phyloP scores from a whole-genome alignment of 768 basidiomycete genomes.

The Aureoboletus auriporus region DNA sequence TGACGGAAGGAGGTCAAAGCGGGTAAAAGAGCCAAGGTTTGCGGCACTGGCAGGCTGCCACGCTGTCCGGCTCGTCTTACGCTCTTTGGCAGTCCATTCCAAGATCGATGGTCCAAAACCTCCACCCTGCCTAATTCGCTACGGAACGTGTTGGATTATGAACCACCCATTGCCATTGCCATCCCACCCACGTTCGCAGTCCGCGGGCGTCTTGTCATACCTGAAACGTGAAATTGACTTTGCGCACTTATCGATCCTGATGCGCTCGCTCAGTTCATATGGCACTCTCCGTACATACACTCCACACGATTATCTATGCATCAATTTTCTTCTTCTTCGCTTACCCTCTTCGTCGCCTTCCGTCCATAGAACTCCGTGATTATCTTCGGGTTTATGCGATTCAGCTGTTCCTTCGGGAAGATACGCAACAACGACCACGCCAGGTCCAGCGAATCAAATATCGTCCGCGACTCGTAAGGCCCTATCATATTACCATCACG shows the following conservation, averaged over 20 bases:
- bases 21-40: slow-evolving; percentile 15
- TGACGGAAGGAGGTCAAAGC: slow-evolving; percentile 22
- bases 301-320: slow-evolving; percentile 37
- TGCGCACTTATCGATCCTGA: slow-evolving; percentile 18
- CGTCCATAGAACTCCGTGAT: slow-evolving; percentile 90
- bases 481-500: slow-evolving; percentile 42
- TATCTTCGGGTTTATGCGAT: slow-evolving; percentile 97
- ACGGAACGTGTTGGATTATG: slow-evolving; percentile 12
- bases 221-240: slow-evolving; percentile 10
- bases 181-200: slow-evolving; percentile 13
- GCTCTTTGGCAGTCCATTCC: slow-evolving; percentile 22
- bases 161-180: neutral
- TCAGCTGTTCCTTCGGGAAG: slow-evolving; percentile 98
- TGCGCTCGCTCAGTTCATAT: neutral
- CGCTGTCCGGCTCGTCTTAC: slow-evolving; percentile 26
- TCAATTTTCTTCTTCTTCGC: slow-evolving; percentile 53
- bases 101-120: slow-evolving; percentile 7
- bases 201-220: slow-evolving; percentile 6
- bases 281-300: neutral
- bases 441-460: slow-evolving; percentile 96
- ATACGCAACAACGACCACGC: slow-evolving; percentile 96
- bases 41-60: slow-evolving; percentile 28
- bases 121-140: slow-evolving; percentile 5
- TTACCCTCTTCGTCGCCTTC: slow-evolving; percentile 67
- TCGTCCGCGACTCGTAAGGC: slow-evolving; percentile 89